Conservation (phyloP, 2,329 filamentous ascomycete species). For the Mycosphaerella sp. region DNA sequence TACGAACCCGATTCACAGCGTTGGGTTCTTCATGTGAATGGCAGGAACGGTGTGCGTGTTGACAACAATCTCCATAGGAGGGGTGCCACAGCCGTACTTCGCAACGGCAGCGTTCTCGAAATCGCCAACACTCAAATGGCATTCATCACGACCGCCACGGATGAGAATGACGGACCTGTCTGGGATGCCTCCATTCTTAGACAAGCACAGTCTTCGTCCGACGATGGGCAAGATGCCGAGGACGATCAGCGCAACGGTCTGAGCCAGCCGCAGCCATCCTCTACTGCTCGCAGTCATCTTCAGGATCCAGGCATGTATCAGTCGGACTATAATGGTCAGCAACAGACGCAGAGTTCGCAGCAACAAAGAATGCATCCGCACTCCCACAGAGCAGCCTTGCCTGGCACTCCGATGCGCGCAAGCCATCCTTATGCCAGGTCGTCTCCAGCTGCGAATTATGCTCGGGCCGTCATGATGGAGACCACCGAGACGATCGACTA, state of each 20-base stretch:
- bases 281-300: constrained; percentile 15
- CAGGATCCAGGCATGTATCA: constrained; percentile 24
- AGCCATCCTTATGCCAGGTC: constrained; percentile 36
- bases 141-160: constrained; percentile 81
- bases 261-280: constrained; percentile 9
- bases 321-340: constrained; percentile 24
- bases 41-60: constrained; percentile 83
- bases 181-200: constrained; percentile 40
- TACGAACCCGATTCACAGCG: constrained; percentile 45
- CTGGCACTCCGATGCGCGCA: constrained; percentile 35
- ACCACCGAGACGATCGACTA: constrained; percentile 61
- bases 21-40: constrained; percentile 83
- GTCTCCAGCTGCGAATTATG: constrained; percentile 43
- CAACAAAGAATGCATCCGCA: constrained; percentile 34
- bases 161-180: constrained; percentile 65
- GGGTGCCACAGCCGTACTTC: constrained; percentile 59
- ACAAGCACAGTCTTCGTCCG: constrained; percentile 38
- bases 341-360: constrained; percentile 18
- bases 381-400: constrained; percentile 31
- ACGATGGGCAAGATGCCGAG: constrained; percentile 38
- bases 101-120: constrained; percentile 85
- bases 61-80: constrained; percentile 67
- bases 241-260: constrained; percentile 25
- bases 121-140: constrained; percentile 96
- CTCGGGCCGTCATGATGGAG: constrained; percentile 48